A percentile compares a stretch with the other conserved stretches of the same genome.
These are phyloP conservation scores for Aspergillus sp. DNA, from an alignment of 2,329 filamentous ascomycete species.

Conservation along the genomic window DNA sequence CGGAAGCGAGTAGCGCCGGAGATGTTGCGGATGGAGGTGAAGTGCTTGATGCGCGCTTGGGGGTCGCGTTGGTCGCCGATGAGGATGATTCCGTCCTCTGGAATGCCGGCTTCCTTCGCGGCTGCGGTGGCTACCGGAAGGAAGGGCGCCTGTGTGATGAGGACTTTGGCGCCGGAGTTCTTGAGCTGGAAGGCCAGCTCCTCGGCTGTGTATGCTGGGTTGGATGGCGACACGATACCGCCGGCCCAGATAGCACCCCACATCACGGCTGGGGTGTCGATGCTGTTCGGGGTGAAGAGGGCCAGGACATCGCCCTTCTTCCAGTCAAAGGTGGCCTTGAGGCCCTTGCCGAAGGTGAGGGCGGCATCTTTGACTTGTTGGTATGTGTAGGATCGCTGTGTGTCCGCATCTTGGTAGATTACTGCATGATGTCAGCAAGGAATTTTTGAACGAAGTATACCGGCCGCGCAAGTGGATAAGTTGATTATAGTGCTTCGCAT, in stretches of 20 bases:
- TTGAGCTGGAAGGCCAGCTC: constrained; percentile 84
- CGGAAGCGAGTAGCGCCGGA: constrained; percentile 61
- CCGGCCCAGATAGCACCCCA: constrained; percentile 84
- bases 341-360: constrained; percentile 75
- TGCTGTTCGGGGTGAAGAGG: constrained; percentile 80
- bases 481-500: too few relatives aligned
- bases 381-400: constrained; percentile 69
- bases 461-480: background rate
- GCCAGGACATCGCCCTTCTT: constrained; percentile 79
- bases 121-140: constrained; percentile 68
- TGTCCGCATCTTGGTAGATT: constrained; percentile 75
- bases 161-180: constrained; percentile 71
- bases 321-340: constrained; percentile 75
- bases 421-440: constrained; percentile 52
- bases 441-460: background rate
- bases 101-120: constrained; percentile 68
- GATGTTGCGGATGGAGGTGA: constrained; percentile 67
- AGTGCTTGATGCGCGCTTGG: constrained; percentile 65
- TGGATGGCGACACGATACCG: constrained; percentile 79
- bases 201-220: constrained; percentile 79
- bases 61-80: constrained; percentile 66
- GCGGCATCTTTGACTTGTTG: constrained; percentile 65
- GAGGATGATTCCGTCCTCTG: constrained; percentile 70
- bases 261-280: constrained; percentile 76
- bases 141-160: constrained; percentile 72